Base-by-base conservation (phyloP, 2,329 filamentous ascomycete genomes). In the Claviceps fusiformis region DNA sequence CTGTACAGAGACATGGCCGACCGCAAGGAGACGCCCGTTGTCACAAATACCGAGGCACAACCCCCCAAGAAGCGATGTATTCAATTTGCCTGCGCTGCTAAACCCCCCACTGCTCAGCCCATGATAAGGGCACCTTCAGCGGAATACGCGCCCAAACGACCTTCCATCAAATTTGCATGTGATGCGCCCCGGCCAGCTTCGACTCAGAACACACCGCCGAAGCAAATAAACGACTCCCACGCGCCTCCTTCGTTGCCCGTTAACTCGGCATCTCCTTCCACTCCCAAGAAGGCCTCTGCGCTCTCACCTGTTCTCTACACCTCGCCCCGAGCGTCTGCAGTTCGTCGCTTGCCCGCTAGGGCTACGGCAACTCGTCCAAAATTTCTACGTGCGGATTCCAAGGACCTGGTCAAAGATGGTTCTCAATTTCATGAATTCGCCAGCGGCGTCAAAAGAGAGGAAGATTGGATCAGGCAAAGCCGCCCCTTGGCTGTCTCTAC, bases 401-500 rank as follows among this genome's bases (percentile, higher is more conserved):
- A 65, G 41, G 79, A 81, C 52, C 64, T 81, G 47, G 70, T 72
- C 43, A 73, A 73, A 45, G 80, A 85, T 59, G 75, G 76, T 31
- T 82, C 73, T 65, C 82, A 73, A 51, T 97, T 96, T 66, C 89
- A 96, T 67, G 92, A 95, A 64, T 97, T 97, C 67, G 92, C 89
- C 47, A 90, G 86, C 66, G 90, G 88, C 52, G 78, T 83, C 56
- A 77, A 86, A 45, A 82, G 89, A 56, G 87, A 93, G 58, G 91
- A 96, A 56, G 91, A 95, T 63, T 98, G 93, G 93, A 88, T 95
- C 35, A 75, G 75, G 17, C 82, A 86, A 55, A 85, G 88, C 63
- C 75, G 88, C 63, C 75, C 80, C 39, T 76, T 79, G 8, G 79
- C 80, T 37, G 75, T 82, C 60, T 77, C 78, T 55, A 78, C 78